Evolutionary conservation across 768 basidiomycete species (phyloP), one percentile per base, ranked within the genome.

Genomic region (Podaxis pistillaris): DNA sequence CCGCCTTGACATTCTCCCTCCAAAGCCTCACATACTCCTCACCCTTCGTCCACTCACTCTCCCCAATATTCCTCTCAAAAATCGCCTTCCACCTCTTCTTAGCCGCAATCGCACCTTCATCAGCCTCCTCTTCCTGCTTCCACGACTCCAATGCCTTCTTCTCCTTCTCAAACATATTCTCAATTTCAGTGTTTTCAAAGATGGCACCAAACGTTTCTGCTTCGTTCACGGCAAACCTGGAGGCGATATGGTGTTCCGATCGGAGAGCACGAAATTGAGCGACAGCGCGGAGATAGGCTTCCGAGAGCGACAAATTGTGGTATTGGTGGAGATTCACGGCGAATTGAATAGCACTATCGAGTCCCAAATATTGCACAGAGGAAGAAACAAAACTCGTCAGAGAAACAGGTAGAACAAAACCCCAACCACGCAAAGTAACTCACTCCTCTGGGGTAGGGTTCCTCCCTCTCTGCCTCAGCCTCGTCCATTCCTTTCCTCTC

Each of bases 401-500:
- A 50, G 47, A 7, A 24, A 19, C 6, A 40, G 15, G 5, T 17
- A 33, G 33, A 33, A 30, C 47, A 22, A 60, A 6, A 17, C 7
- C 24, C 3, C 24, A 12, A 46, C 36, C 8, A 80, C 24, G 36
- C 15, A 28, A 24, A 53, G 26, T 9, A 30, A 60, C 93, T 73
- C 72, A 98, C 96, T 98, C 94, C 80, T 98, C 96, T 4, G 93
- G 82, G 11, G 82, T 82, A 7, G 96, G 96, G 70, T 93, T 93
- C 49, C 83, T 81, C 24, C 90, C 90, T 61, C 91, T 80, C 75
- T 98, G 95, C 65, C 85, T 76, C 64, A 99, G 74, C 66, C 90
- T 79, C 59, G 81, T 88, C 97, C 97, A 99, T 22, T 78, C 75
- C 53, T 69, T 66, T 0, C 90, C 94, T 37, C 70, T 74, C 2